Evolutionary conservation across 192 early-diverging fungal species (phyloP).

Genomic region (Mortierella hygrophila): DNA sequence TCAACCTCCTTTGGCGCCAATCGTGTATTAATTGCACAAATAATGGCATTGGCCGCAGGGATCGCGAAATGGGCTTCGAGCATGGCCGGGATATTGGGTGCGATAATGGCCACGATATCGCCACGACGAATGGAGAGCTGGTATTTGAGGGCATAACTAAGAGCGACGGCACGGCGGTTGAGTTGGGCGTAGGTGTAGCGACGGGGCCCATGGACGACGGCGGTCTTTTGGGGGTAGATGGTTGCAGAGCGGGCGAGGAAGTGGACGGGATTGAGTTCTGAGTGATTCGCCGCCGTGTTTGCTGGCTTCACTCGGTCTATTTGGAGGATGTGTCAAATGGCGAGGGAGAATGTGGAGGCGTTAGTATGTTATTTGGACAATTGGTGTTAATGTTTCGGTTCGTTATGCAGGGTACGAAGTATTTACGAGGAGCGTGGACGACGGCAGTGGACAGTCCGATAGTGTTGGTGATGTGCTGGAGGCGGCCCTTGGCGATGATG

Average conservation of each 20-base stretch:
- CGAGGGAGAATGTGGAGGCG: background rate
- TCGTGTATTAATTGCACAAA: slow-evolving; percentile 71
- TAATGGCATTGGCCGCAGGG: slow-evolving; percentile 65
- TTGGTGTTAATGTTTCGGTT: background rate
- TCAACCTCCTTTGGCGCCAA: slow-evolving; percentile 63
- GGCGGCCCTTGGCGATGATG: slow-evolving; percentile 39
- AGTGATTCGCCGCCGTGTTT: slow-evolving; percentile 22
- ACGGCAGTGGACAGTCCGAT: slow-evolving; percentile 23
- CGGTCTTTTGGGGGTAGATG: slow-evolving; percentile 62
- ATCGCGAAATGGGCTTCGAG: slow-evolving; percentile 74
- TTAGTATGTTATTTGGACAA: background rate
- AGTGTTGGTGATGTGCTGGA: slow-evolving; percentile 45
- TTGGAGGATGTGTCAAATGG: no score
- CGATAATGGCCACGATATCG: slow-evolving; percentile 67
- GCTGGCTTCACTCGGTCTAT: slow-evolving; percentile 46
- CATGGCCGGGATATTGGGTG: slow-evolving; percentile 67
- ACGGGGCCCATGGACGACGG: slow-evolving; percentile 58
- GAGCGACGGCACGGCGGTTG: slow-evolving; percentile 55
- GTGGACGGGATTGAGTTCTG: slow-evolving; percentile 65
- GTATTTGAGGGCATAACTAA: slow-evolving; percentile 59
- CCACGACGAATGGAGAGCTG: slow-evolving; percentile 51
- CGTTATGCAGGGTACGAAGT: background rate
- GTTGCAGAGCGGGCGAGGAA: slow-evolving; percentile 65
- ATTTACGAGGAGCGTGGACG: slow-evolving; percentile 36
- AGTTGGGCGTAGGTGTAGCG: slow-evolving; percentile 62